These are phyloP conservation scores for Neurospora sp. DNA, from an alignment of 495 filamentous ascomycete genomes.

Conservation along the genomic window DNA sequence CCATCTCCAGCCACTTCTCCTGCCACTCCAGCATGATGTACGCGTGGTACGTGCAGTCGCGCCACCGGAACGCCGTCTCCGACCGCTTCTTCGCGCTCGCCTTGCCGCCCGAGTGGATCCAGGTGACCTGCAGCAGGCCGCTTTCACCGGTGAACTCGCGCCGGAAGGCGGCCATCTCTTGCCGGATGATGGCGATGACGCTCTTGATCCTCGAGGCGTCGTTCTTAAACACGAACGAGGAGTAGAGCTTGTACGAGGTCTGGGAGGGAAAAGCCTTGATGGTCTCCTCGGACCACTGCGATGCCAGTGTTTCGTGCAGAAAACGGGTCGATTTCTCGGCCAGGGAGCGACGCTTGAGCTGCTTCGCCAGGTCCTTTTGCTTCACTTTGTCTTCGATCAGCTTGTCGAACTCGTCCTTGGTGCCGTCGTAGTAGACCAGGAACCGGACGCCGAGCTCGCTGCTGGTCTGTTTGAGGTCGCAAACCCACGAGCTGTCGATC, in stretches of 20 bases:
- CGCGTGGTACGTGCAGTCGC: slow-evolving; percentile 12
- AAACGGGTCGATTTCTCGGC: slow-evolving; percentile 19
- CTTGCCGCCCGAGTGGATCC: slow-evolving; percentile 5
- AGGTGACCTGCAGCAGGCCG: not conserved
- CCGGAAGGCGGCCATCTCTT: not conserved
- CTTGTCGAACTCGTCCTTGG: not conserved
- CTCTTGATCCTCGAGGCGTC: not conserved
- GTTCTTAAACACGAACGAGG: slow-evolving; percentile 7
- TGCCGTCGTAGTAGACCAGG: not conserved
- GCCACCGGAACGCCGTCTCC: slow-evolving; percentile 17
- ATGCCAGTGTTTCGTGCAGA: slow-evolving; percentile 20
- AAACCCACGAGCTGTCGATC: slow-evolving; percentile 21
- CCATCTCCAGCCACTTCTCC: slow-evolving; percentile 19
- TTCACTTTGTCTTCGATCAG: not conserved
- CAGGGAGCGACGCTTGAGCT: slow-evolving; percentile 14
- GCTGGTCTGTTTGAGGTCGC: slow-evolving; percentile 8
- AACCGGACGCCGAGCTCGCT: not conserved
- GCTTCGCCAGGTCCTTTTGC: not conserved
- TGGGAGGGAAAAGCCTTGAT: slow-evolving; percentile 11
- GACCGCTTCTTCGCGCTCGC: slow-evolving; percentile 1
- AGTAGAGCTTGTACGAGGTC: slow-evolving; percentile 9
- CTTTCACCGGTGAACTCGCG: not conserved
- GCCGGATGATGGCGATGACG: not conserved
- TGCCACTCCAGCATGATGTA: slow-evolving; percentile 20
- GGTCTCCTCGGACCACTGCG: slow-evolving; percentile 22